A percentile compares a stretch with the other conserved stretches of the same genome.
Conservation (phyloP, 163 green algal genomes). For the Dunaliella salina region DNA sequence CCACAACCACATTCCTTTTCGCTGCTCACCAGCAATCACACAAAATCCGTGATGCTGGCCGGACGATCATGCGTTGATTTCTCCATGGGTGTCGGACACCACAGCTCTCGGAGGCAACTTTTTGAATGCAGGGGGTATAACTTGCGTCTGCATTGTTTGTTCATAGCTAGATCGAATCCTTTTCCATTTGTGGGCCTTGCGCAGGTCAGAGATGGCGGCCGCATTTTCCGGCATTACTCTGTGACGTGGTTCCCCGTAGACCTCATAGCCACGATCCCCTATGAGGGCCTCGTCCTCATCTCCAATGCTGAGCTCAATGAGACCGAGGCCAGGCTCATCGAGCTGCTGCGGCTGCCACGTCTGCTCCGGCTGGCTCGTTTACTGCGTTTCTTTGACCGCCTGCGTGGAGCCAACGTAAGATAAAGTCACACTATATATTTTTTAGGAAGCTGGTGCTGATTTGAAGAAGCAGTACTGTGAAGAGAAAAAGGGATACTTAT, state of each 20-base stretch:
- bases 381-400: conserved; percentile 58
- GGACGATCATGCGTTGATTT: too few relatives aligned
- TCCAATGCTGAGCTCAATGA: conserved; percentile 15
- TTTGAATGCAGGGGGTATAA: too few relatives aligned
- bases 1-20: too few relatives aligned
- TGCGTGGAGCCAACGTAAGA: conserved; percentile 59
- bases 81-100: too few relatives aligned
- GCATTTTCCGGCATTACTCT: conserved; percentile 52
- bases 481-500: neutral
- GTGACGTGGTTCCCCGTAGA: conserved; percentile 63
- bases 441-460: neutral
- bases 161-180: too few relatives aligned
- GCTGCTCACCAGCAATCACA: too few relatives aligned
- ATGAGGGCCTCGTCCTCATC: conserved; percentile 31
- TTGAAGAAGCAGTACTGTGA: neutral
- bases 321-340: neutral
- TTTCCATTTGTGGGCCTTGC: too few relatives aligned
- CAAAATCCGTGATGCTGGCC: too few relatives aligned
- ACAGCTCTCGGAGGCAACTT: too few relatives aligned
- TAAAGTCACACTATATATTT: conserved; percentile 40
- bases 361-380: conserved; percentile 57
- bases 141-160: too few relatives aligned
- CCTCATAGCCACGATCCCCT: conserved; percentile 50
- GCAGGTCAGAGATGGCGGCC: conserved; percentile 32
- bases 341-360: conserved; percentile 45